Evolutionary conservation across 2,329 filamentous ascomycete species (phyloP).

Genomic region (Tolypocladium pustulatum): DNA sequence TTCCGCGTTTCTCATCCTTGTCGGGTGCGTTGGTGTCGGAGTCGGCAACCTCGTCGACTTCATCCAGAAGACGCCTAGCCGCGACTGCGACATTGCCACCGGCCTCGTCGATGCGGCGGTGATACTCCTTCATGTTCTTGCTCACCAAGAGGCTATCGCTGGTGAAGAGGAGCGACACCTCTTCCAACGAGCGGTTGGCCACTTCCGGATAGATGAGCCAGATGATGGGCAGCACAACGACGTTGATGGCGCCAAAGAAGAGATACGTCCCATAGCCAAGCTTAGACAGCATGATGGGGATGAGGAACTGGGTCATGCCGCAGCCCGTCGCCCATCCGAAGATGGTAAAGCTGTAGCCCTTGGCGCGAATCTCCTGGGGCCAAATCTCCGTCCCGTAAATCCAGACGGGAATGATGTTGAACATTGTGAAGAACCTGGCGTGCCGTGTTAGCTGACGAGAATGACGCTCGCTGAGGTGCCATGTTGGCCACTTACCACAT

Average conservation of each 20-base stretch:
- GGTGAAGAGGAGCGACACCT: conserved; percentile 36
- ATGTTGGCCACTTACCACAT: conserved; percentile 8
- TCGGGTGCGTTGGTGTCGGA: neutral
- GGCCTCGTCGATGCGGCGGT: conserved; percentile 10
- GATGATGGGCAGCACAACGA: conserved; percentile 38
- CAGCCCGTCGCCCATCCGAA: conserved; percentile 49
- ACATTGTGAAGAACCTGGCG: conserved; percentile 20
- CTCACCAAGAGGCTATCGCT: conserved; percentile 31
- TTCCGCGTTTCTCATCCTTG: neutral
- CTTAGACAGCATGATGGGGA: conserved; percentile 38
- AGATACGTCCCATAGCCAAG: conserved; percentile 38
- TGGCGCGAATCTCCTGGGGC: conserved; percentile 43
- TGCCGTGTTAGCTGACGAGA: neutral
- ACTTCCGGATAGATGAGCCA: conserved; percentile 24
- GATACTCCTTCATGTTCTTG: conserved; percentile 29
- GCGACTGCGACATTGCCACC: conserved; percentile 11
- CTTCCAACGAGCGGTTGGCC: conserved; percentile 7
- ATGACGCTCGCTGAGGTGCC: neutral
- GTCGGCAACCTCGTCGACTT: conserved; percentile 6
- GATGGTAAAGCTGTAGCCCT: conserved; percentile 48
- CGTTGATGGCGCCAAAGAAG: conserved; percentile 39
- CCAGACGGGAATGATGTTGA: conserved; percentile 22
- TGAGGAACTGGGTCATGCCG: conserved; percentile 42
- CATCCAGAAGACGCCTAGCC: conserved; percentile 9
- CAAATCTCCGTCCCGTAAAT: conserved; percentile 42